Conservation (phyloP, 2,329 filamentous ascomycete genomes). For the Pseudodiploospora longispora region DNA sequence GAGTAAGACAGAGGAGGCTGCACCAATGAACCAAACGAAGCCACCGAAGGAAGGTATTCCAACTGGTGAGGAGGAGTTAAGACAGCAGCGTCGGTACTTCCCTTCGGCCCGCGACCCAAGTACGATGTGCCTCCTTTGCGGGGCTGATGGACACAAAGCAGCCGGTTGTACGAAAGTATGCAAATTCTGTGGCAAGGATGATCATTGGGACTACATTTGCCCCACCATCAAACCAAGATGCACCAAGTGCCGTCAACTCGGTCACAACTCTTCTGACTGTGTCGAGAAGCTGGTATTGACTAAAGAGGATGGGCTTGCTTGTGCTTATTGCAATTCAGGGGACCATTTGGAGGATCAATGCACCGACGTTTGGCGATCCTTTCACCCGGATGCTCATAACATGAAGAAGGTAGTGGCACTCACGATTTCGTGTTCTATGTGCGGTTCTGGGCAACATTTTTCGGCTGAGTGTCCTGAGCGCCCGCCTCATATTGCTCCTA, state of each 20-base stretch:
- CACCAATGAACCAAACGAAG: background rate
- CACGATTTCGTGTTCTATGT: slow-evolving; percentile 46
- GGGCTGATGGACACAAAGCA: slow-evolving; percentile 37
- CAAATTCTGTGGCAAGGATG: slow-evolving; percentile 35
- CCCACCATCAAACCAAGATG: slow-evolving; percentile 42
- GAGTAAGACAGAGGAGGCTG: too few species aligned
- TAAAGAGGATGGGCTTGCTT: slow-evolving; percentile 47
- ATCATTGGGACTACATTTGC: slow-evolving; percentile 44
- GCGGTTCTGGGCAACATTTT: slow-evolving; percentile 47
- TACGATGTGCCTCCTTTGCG: slow-evolving; percentile 45
- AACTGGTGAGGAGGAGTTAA: slow-evolving; percentile 24
- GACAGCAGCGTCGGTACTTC: slow-evolving; percentile 41
- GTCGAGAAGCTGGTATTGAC: slow-evolving; percentile 45
- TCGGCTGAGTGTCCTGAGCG: slow-evolving; percentile 43
- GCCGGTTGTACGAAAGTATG: slow-evolving; percentile 40
- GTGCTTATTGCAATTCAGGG: slow-evolving; percentile 49
- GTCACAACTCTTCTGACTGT: slow-evolving; percentile 47
- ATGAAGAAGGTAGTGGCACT: slow-evolving; percentile 42
- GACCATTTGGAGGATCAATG: slow-evolving; percentile 55
- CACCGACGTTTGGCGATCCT: slow-evolving; percentile 52
- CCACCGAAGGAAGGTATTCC: slow-evolving; percentile 16
- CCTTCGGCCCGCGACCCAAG: slow-evolving; percentile 36
- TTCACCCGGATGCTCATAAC: slow-evolving; percentile 30
- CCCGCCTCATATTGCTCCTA: slow-evolving; percentile 13
- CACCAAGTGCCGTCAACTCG: slow-evolving; percentile 53